Percentiles rank a stretch among this genome's conserved stretches.
Conservation (phyloP, 768 basidiomycete species). For the Boletus coccyginus region DNA sequence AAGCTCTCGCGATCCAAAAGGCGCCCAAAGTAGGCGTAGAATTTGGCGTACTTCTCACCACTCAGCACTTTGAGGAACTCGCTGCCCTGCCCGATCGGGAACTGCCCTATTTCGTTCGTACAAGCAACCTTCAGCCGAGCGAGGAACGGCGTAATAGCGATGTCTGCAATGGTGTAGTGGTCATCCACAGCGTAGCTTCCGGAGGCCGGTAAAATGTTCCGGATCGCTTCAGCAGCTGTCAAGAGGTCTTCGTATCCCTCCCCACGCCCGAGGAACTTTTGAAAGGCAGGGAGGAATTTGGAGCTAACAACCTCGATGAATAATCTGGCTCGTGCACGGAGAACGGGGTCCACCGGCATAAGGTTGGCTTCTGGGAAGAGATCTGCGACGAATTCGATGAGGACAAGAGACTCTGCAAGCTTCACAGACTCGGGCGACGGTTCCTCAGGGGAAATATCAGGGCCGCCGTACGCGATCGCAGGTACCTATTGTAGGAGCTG, state of each 20-base stretch:
- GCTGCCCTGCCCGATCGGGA: constrained; percentile 44
- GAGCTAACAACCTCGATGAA: constrained; percentile 56
- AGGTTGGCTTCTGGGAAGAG: constrained; percentile 47
- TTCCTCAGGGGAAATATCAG: constrained; percentile 48
- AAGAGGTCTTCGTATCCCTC: constrained; percentile 42
- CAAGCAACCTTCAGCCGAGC: constrained; percentile 47
- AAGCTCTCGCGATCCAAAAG: constrained; percentile 52
- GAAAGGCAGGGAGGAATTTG: constrained; percentile 41
- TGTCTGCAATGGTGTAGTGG: constrained; percentile 55
- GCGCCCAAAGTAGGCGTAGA: constrained; percentile 46
- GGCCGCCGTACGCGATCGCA: constrained; percentile 58
- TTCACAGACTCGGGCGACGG: constrained; percentile 62
- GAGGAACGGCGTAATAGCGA: constrained; percentile 58
- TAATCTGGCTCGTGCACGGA: constrained; percentile 58
- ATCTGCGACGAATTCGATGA: constrained; percentile 67
- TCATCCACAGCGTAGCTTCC: constrained; percentile 38
- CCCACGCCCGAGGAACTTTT: constrained; percentile 37
- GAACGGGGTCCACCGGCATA: constrained; percentile 54
- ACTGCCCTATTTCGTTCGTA: constrained; percentile 52
- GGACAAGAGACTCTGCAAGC: constrained; percentile 61
- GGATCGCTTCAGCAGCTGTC: constrained; percentile 45
- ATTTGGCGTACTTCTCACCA: constrained; percentile 45
- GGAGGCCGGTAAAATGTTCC: constrained; percentile 42
- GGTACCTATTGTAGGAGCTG: constrained; percentile 7
- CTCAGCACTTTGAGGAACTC: constrained; percentile 41